Evolutionary conservation across 2,329 filamentous ascomycete genomes (phyloP), one percentile per base, ranked within the genome.

Genomic region (Phaeosphaeria sp.): DNA sequence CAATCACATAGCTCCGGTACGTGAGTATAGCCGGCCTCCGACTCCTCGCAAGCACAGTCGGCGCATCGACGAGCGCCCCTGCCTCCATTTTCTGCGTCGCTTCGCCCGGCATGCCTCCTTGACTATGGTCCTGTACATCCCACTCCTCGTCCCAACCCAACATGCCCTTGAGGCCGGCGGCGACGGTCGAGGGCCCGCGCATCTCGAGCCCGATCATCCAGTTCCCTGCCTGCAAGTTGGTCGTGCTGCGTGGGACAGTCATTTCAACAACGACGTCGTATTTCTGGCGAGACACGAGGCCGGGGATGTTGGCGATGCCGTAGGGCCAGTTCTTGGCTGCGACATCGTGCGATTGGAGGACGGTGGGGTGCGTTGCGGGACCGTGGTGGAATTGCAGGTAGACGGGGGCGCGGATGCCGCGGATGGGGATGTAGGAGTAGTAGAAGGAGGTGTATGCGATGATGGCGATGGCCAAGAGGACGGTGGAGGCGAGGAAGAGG

Each of bases 171-270:
- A 59, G 56, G 30, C 61, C 59, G 1, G 51, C 52, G 1, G 57
- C 60, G 0, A 56, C 48, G 2, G 52, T 53, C 2, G 55, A 50
- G 0, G 72, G 69, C 0, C 69, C 77, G 50, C 91, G 83, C 51
- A 97, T 85, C 59, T 87, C 85, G 17, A 97, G 80, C 47, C 91
- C 89, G 18, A 98, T 81, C 95, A 99, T 99, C 82, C 97, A 98
- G 79, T 98, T 98, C 25, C 95, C 95, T 15, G 86, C 85, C 1
- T 85, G 85, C 21, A 90, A 79, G 70, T 99, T 99, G 1, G 83
- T 78, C 0, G 87, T 88, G 2, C 92, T 95, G 42, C 89, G 88
- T 18, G 95, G 95, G 62, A 99, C 82, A 3, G 86, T 84, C 30
- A 99, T 83, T 21, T 87, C 82, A 1, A 98, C 83, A 5, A 85